These are phyloP conservation scores for Pneumocystis canis DNA, from an alignment of 1,139 yeast species.

Conservation along the genomic window DNA sequence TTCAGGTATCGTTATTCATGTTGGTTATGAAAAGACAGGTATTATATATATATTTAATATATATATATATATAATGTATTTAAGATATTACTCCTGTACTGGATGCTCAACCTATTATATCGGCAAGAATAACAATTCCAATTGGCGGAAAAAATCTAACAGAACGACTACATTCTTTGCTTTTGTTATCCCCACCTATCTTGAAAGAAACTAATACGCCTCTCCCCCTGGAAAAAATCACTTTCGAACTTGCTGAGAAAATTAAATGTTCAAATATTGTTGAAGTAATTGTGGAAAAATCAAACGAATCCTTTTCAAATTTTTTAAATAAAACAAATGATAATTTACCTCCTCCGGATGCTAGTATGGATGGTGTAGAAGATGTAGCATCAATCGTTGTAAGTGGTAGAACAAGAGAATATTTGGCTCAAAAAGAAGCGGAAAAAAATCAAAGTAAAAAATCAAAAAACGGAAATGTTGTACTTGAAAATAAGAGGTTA, in stretches of 20 bases:
- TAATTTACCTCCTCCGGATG: constrained; percentile 9
- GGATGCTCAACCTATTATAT: constrained; percentile 48
- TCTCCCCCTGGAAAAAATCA: constrained; percentile 32
- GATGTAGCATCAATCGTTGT: constrained; percentile 87
- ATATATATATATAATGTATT: not conserved
- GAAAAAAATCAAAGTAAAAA: constrained; percentile 26
- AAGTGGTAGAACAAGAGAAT: constrained; percentile 53
- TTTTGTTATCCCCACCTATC: constrained; percentile 26
- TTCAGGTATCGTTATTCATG: constrained; percentile 59
- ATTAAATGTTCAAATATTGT: constrained; percentile 62
- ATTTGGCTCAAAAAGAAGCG: constrained; percentile 43
- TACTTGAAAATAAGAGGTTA: constrained; percentile 29
- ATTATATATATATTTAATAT: not conserved
- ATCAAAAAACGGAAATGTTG: constrained; percentile 27
- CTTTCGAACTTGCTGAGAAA: constrained; percentile 30
- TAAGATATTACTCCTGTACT: constrained; percentile 59
- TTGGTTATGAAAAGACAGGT: constrained; percentile 52
- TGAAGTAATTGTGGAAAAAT: constrained; percentile 43
- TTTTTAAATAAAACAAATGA: constrained; percentile 26
- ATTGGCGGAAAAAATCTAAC: constrained; percentile 57
- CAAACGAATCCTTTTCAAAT: constrained; percentile 8
- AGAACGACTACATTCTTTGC: constrained; percentile 32
- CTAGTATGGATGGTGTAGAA: constrained; percentile 39
- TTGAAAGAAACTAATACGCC: constrained; percentile 25
- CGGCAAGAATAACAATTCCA: constrained; percentile 37